phyloP scores from a whole-genome alignment of 169 alveolate genomes.

The Theileria annulata region DNA sequence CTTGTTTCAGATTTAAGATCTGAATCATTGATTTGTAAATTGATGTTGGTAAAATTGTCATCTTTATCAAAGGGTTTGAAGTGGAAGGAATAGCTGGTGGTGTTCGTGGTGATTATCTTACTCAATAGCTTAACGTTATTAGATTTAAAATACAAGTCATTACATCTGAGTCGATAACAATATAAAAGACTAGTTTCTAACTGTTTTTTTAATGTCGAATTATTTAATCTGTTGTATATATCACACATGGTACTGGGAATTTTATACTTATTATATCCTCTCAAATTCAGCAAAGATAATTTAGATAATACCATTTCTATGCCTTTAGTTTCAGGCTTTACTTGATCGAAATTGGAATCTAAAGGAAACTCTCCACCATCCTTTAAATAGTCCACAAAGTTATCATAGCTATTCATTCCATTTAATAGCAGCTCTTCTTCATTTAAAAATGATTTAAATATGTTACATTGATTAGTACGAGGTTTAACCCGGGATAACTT shows the following conservation, averaged over 20 bases:
- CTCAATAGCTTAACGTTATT: not conserved
- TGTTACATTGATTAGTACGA: not conserved
- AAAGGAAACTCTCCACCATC: not conserved
- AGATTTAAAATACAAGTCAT: slow-evolving; percentile 1
- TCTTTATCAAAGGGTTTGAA: not conserved
- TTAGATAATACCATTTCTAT: not conserved
- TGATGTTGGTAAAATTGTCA: too few relatives aligned
- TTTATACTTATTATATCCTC: not conserved
- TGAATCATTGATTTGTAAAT: not conserved
- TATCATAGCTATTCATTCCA: not conserved
- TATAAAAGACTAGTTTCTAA: not conserved
- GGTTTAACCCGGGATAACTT: not conserved
- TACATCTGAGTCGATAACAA: not conserved
- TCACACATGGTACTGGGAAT: not conserved
- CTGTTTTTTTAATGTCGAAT: not conserved
- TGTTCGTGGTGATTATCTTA: not conserved
- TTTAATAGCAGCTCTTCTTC: not conserved
- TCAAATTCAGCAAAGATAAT: not conserved
- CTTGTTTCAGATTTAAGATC: not conserved
- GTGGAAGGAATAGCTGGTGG: not conserved
- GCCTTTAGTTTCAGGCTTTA: not conserved
- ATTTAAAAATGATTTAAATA: not conserved
- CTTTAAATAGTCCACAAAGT: not conserved
- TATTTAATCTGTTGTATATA: not conserved
- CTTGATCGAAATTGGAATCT: not conserved